These are phyloP conservation scores for Lycium barbarum DNA, from an alignment of 257 asterid species.

Conservation along the genomic window DNA sequence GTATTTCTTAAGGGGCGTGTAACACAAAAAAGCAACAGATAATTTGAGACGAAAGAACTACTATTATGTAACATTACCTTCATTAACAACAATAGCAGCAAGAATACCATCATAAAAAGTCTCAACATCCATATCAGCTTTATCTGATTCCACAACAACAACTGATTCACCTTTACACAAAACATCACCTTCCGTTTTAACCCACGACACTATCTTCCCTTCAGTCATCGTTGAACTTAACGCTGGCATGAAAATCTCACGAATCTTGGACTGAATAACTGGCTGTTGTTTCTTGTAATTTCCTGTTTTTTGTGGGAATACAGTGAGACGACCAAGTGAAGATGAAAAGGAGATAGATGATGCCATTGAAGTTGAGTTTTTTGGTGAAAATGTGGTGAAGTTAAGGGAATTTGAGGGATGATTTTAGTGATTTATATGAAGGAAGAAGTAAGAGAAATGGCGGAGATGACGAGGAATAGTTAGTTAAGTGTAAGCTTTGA, in stretches of 20 bases:
- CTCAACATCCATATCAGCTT: slow-evolving; percentile 89
- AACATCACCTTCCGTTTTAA: slow-evolving; percentile 82
- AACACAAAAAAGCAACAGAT: too few species aligned
- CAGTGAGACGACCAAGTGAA: slow-evolving; percentile 47
- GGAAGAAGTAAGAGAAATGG: slow-evolving; percentile 33
- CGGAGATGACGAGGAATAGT: slow-evolving; percentile 71
- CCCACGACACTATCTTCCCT: slow-evolving; percentile 87
- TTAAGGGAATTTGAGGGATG: neutral
- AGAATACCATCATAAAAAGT: slow-evolving; percentile 75
- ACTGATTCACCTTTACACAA: slow-evolving; percentile 82
- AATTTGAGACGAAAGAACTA: too few species aligned
- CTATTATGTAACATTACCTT: slow-evolving; percentile 32
- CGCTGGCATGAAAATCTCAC: slow-evolving; percentile 96
- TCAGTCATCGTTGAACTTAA: slow-evolving; percentile 95
- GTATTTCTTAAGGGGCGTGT: too few species aligned
- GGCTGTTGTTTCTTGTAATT: slow-evolving; percentile 33
- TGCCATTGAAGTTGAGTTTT: slow-evolving; percentile 27
- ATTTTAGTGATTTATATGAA: neutral
- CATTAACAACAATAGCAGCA: slow-evolving; percentile 78
- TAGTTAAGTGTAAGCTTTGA: slow-evolving; percentile 51
- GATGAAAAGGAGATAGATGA: slow-evolving; percentile 65
- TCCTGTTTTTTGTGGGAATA: slow-evolving; percentile 35
- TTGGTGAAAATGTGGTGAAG: neutral
- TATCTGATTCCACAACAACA: slow-evolving; percentile 86
- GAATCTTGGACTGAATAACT: slow-evolving; percentile 64